phyloP scores from a whole-genome alignment of 768 basidiomycete species.

The Amanita rubescens region DNA sequence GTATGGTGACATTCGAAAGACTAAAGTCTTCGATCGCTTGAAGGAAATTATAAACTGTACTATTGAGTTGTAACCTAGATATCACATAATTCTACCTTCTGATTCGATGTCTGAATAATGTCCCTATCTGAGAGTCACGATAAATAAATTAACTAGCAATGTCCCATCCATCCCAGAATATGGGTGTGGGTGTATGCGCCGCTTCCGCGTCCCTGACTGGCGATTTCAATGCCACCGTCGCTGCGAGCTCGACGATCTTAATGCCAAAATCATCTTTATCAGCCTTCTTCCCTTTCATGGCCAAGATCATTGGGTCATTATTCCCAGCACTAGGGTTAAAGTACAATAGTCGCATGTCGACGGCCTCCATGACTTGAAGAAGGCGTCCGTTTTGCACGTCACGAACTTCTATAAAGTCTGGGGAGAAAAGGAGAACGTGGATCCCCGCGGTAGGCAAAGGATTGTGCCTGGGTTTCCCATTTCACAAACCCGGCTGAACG shows the following conservation, averaged over 20 bases:
- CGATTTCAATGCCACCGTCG: slow-evolving; percentile 49
- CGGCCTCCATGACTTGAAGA: slow-evolving; percentile 76
- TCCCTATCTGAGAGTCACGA: neutral
- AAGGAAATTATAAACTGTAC: too few species aligned
- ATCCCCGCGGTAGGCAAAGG: slow-evolving; percentile 55
- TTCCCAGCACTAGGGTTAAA: slow-evolving; percentile 27
- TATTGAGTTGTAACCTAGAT: too few species aligned
- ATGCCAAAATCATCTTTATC: slow-evolving; percentile 53
- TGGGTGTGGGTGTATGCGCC: slow-evolving; percentile 15
- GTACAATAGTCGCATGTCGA: slow-evolving; percentile 61
- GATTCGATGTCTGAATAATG: too few species aligned
- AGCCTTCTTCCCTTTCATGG: slow-evolving; percentile 53
- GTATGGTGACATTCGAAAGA: too few species aligned
- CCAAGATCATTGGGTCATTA: slow-evolving; percentile 50
- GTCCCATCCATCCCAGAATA: slow-evolving; percentile 73
- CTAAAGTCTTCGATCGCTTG: too few species aligned
- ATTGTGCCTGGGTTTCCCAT: slow-evolving; percentile 67
- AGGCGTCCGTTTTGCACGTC: slow-evolving; percentile 55
- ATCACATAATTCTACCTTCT: too few species aligned
- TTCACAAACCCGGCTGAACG: slow-evolving; percentile 59
- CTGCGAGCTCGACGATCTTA: slow-evolving; percentile 58
- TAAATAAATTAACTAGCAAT: slow-evolving; percentile 14
- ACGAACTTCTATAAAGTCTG: slow-evolving; percentile 71
- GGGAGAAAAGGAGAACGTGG: slow-evolving; percentile 66
- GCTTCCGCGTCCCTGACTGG: slow-evolving; percentile 16